Conservation (phyloP, 495 filamentous ascomycete genomes). For the Podospora bellae-mahoneyi region DNA sequence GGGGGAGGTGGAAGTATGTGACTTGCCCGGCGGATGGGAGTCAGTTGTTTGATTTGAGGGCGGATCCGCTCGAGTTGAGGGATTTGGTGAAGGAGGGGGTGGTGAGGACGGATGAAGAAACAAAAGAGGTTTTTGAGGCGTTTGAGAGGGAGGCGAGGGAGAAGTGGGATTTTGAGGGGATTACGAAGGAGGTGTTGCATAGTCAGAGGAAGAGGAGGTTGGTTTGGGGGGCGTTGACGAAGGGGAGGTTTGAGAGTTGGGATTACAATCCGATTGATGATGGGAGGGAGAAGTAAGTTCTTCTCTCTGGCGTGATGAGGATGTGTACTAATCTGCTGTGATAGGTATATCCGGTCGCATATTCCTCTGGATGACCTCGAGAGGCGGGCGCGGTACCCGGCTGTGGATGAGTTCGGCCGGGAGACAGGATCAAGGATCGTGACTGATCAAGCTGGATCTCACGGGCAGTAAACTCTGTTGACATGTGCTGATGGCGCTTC, state of each 20-base stretch:
- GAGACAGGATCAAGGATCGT: constrained; percentile 39
- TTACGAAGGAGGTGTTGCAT: constrained; percentile 62
- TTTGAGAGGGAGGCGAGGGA: constrained; percentile 63
- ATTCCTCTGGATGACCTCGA: constrained; percentile 68
- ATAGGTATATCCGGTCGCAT: constrained; percentile 63
- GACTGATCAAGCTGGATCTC: constrained; percentile 46
- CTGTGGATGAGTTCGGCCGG: constrained; percentile 57
- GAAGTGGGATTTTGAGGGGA: constrained; percentile 71
- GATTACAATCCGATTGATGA: constrained; percentile 74
- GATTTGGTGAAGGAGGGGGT: constrained; percentile 56
- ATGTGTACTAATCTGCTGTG: constrained; percentile 4
- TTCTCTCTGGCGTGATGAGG: background rate
- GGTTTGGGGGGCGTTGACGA: constrained; percentile 69
- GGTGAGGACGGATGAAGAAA: constrained; percentile 41
- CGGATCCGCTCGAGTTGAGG: constrained; percentile 68
- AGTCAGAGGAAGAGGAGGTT: constrained; percentile 70
- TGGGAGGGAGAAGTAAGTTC: constrained; percentile 62
- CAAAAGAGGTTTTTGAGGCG: constrained; percentile 47
- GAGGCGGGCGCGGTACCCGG: constrained; percentile 60
- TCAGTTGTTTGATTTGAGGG: constrained; percentile 70
- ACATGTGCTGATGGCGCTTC: background rate
- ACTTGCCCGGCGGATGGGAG: constrained; percentile 75
- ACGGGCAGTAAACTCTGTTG: constrained; percentile 35
- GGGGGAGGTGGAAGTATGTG: constrained; percentile 78
- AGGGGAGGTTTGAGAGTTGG: constrained; percentile 68